Evolutionary conservation across 1,139 yeast genomes (phyloP).

Genomic region (Lodderomyces parapsilosis): DNA sequence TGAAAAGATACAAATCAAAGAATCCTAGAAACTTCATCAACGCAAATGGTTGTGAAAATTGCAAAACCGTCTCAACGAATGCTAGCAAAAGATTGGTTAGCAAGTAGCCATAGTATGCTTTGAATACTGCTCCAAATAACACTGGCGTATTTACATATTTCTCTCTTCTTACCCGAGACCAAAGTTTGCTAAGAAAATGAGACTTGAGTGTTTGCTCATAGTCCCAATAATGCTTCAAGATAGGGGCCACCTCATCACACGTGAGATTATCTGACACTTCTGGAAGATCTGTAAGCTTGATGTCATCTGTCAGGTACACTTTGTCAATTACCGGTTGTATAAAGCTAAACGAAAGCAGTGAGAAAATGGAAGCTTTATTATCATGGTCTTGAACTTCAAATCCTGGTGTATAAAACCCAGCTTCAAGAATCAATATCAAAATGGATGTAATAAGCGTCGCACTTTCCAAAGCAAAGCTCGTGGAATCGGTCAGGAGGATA

Average conservation of each 20-base stretch:
- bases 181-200: conserved; percentile 8
- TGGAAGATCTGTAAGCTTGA: conserved; percentile 22
- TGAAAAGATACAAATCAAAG: conserved; percentile 17
- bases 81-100: conserved; percentile 16
- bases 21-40: conserved; percentile 31
- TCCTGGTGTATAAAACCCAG: conserved; percentile 41
- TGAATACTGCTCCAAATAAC: conserved; percentile 9
- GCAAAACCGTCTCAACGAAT: conserved; percentile 19
- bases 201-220: conserved; percentile 8
- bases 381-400: conserved; percentile 37
- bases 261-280: conserved; percentile 14
- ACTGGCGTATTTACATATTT: conserved; percentile 11
- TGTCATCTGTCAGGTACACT: conserved; percentile 21
- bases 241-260: conserved; percentile 11
- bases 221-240: conserved; percentile 11
- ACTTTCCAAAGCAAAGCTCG: conserved; percentile 19
- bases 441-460: conserved; percentile 24
- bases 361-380: conserved; percentile 1
- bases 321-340: conserved; percentile 23
- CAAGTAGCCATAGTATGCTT: conserved; percentile 10
- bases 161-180: conserved; percentile 10
- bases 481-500: conserved; percentile 19
- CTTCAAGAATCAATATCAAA: conserved; percentile 37
- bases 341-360: conserved; percentile 23
- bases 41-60: conserved; percentile 30